These are phyloP conservation scores for Eryngium alpinum DNA, from an alignment of 140 eudicot species.

Conservation along the genomic window DNA sequence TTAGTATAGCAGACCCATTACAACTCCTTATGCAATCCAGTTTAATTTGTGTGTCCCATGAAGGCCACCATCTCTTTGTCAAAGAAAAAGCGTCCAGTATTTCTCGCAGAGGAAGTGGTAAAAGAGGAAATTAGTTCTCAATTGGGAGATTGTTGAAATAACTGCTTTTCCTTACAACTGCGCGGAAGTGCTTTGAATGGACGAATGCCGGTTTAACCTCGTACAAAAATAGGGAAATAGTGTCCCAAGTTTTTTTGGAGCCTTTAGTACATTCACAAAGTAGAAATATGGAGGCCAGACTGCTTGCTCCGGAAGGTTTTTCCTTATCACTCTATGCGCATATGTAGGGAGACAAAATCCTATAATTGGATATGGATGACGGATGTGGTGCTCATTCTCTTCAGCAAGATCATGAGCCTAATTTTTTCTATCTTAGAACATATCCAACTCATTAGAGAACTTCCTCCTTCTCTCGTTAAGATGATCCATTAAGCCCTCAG, in stretches of 20 bases:
- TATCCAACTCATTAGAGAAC: conserved; percentile 29
- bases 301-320: conserved; percentile 24
- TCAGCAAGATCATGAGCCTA: conserved; percentile 26
- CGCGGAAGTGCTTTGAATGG: not conserved
- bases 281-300: not conserved
- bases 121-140: not conserved
- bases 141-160: not conserved
- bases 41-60: conserved; percentile 69
- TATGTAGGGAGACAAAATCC: conserved; percentile 74
- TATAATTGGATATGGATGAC: conserved; percentile 71
- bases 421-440: conserved; percentile 34
- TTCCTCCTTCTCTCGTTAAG: conserved; percentile 69
- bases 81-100: not conserved
- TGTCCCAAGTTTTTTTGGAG: too few species aligned
- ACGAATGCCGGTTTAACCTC: not conserved
- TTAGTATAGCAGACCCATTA: conserved; percentile 56
- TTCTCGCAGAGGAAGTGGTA: not conserved
- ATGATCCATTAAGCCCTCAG: conserved; percentile 38
- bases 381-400: conserved; percentile 35
- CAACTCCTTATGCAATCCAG: conserved; percentile 73
- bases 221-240: not conserved
- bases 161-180: not conserved
- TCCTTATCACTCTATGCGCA: conserved; percentile 10
- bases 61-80: conserved; percentile 72
- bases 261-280: conserved; percentile 7